Conservation (phyloP, 2,329 filamentous ascomycete species). For the Ophiostoma piceae region DNA sequence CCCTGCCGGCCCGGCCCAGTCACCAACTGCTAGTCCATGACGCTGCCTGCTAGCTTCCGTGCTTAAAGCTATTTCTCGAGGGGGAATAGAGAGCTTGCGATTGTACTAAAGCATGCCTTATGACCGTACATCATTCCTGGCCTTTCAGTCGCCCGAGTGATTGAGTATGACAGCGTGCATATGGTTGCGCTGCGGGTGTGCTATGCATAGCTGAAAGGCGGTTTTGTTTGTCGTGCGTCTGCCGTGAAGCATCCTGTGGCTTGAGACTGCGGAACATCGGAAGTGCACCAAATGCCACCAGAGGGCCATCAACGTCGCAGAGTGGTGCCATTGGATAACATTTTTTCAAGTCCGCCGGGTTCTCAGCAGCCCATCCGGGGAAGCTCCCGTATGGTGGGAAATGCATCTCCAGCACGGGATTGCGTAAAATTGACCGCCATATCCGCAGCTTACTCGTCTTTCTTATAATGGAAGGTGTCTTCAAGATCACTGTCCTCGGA, state of each 20-base stretch:
- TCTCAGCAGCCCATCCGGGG: neutral
- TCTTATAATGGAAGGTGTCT: conserved; percentile 48
- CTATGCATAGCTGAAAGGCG: neutral
- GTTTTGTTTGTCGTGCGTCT: neutral
- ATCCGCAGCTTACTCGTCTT: conserved; percentile 17
- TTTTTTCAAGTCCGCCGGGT: neutral
- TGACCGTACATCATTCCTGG: neutral
- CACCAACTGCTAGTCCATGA: neutral
- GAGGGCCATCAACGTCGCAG: neutral
- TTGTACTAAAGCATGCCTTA: neutral
- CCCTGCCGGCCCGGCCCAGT: too few species aligned
- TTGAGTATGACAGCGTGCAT: neutral
- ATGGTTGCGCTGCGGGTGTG: neutral
- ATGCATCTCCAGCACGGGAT: neutral
- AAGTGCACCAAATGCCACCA: too few species aligned
- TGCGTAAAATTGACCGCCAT: neutral
- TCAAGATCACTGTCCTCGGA: conserved; percentile 42
- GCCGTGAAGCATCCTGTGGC: neutral
- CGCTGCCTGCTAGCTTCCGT: neutral
- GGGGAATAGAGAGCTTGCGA: neutral
- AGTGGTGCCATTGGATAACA: too few species aligned
- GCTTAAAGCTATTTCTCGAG: neutral
- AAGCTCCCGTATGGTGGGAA: neutral
- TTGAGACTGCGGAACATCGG: neutral
- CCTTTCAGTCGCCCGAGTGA: neutral